These are phyloP conservation scores for Aspergillus fischeri DNA, from an alignment of 2,329 filamentous ascomycete species.

Conservation along the genomic window DNA sequence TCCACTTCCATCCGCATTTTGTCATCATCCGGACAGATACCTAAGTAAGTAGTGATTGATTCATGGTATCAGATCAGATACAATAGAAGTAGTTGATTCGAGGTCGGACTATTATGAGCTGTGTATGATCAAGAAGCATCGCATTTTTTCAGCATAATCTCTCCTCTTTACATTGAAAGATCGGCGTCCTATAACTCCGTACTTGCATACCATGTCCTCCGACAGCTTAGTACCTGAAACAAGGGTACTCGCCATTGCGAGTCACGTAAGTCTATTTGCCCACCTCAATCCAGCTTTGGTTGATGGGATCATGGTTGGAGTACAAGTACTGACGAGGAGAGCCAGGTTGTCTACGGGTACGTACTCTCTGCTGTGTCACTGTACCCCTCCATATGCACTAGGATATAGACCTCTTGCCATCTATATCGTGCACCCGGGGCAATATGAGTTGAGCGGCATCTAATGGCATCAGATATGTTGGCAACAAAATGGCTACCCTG, in stretches of 20 bases:
- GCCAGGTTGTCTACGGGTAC: constrained; percentile 53
- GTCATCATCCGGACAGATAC: background rate
- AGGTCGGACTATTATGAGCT: background rate
- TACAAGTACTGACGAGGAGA: constrained; percentile 2
- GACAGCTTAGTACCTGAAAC: constrained; percentile 55
- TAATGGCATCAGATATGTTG: constrained; percentile 69
- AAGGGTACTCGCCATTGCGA: constrained; percentile 80
- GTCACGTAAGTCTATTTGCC: constrained; percentile 64
- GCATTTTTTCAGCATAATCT: too few species aligned
- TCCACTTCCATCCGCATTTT: background rate
- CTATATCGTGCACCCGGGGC: constrained; percentile 3
- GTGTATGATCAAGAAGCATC: background rate
- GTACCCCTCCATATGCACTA: constrained; percentile 1
- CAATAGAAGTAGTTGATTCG: background rate
- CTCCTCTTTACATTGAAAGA: background rate
- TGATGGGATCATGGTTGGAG: background rate
- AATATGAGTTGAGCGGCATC: constrained; percentile 4
- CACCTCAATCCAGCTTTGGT: background rate
- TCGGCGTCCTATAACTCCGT: background rate
- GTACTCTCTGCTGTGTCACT: constrained; percentile 2
- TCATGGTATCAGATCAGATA: background rate
- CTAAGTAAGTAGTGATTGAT: background rate
- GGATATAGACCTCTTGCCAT: background rate
- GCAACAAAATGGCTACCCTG: constrained; percentile 95
- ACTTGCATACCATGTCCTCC: constrained; percentile 22